Evolutionary conservation across 805 yeast species (phyloP).

Genomic region (Clavispora fructus): DNA sequence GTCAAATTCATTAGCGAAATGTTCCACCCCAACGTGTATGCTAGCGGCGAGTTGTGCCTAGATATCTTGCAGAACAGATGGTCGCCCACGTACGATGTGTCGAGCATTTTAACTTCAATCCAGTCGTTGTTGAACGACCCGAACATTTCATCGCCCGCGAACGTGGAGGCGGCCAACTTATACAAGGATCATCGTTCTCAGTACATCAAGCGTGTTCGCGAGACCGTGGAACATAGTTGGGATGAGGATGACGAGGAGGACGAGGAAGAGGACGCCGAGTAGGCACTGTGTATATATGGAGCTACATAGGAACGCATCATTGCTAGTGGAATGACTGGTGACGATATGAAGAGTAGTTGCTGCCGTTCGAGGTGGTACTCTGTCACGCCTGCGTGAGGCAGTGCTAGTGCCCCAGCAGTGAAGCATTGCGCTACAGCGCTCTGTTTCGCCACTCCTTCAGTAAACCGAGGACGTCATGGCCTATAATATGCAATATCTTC

Average conservation of each 20-base stretch:
- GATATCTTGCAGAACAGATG: slow-evolving; percentile 96
- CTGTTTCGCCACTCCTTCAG: too few relatives aligned
- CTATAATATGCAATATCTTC: too few relatives aligned
- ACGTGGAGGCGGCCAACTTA: slow-evolving; percentile 94
- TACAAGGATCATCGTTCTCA: slow-evolving; percentile 94
- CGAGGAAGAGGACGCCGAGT: slow-evolving; percentile 31
- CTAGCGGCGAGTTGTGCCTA: slow-evolving; percentile 89
- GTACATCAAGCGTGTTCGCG: slow-evolving; percentile 85
- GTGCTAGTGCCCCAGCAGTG: too few relatives aligned
- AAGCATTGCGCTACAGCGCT: too few relatives aligned
- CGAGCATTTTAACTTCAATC: slow-evolving; percentile 87
- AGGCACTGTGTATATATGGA: slow-evolving; percentile 3
- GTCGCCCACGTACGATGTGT: slow-evolving; percentile 98
- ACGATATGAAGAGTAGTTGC: too few relatives aligned
- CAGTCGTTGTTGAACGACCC: slow-evolving; percentile 94
- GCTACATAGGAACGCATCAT: slow-evolving; percentile 1
- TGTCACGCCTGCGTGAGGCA: too few relatives aligned
- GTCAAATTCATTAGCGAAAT: slow-evolving; percentile 88
- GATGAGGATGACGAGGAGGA: slow-evolving; percentile 68
- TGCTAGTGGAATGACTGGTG: not conserved
- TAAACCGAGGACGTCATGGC: too few relatives aligned
- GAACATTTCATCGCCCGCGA: slow-evolving; percentile 93
- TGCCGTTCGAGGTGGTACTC: too few relatives aligned
- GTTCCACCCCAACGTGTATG: slow-evolving; percentile 98
- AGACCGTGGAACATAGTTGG: slow-evolving; percentile 94